Base-by-base conservation (phyloP, 2,329 filamentous ascomycete species). In the Trichophyton mentagrophytes region DNA sequence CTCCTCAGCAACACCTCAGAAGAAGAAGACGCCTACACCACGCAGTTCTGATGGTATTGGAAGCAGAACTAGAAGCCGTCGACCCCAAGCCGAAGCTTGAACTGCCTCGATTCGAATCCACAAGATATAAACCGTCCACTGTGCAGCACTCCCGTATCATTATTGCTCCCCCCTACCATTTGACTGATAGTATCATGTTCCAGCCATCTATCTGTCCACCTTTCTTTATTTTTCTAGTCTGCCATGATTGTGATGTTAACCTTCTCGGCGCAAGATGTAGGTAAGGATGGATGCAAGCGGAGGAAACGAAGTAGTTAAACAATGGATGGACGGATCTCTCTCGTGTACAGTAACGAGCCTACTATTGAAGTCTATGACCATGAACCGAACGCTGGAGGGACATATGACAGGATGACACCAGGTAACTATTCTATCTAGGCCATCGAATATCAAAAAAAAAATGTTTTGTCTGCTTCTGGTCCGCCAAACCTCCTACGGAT, bases 21-120 rank as follows among this genome's bases (percentile, higher is more conserved):
- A 55, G 15, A 64, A 61, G 60, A 64, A 62, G 42, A 46, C 55
- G 2, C 61, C 63, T 27, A 62, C 57, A 6, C 61, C 63, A 30
- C 59, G 64, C 69, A 71, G 62, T 67, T 69, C 22, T 53, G 65
- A 13, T 57, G 71, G 73, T 8, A 69, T 72, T 62, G 71, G 73
- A 38, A 74, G 71, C 63, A 68, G 73, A 40, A 75, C 73, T 47
- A 71, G 73, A 57, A 74, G 72, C 63, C 71, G 72, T 30, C 49
- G 15, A 33, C 71, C 71, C 56, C 71, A 74, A 65, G 65, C 64
- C 46, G 63, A 66, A 15, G 49, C 49, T 13, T 53, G 25, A 33
- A 53, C 2, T 7, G 6, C n/a, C 47, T 55, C 9, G 11, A 20
- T 6, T 9, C 9, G 13, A 36, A 9, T 11, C 3, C 17, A 25